Percentiles rank a stretch among this genome's conserved stretches.
phyloP scores from a whole-genome alignment of 2,329 filamentous ascomycete species.

The Clonostachys rosea region DNA sequence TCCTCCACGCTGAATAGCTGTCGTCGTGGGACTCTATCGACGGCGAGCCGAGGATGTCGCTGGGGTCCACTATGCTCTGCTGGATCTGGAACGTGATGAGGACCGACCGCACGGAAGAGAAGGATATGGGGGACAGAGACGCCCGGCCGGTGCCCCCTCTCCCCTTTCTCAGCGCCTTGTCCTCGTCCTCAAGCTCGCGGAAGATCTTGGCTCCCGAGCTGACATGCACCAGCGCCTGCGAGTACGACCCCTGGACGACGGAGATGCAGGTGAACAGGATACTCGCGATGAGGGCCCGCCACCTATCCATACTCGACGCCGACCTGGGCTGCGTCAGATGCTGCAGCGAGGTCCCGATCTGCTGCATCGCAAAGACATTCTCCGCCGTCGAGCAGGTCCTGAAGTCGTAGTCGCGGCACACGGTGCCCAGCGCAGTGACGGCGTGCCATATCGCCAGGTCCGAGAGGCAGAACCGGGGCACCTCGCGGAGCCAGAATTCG shows the following conservation, averaged over 20 bases:
- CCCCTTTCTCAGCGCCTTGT: too few species aligned
- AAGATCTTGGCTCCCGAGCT: constrained; percentile 4
- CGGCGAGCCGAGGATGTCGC: not conserved
- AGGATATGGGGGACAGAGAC: not conserved
- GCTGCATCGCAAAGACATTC: not conserved
- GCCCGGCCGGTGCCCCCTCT: too few species aligned
- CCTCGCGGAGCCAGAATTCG: constrained; percentile 28
- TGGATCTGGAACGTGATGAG: not conserved
- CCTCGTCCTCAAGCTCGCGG: too few species aligned
- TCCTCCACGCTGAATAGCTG: not conserved
- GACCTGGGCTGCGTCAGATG: not conserved
- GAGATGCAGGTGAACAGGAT: not conserved
- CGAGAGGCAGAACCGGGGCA: constrained; percentile 27
- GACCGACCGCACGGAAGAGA: not conserved
- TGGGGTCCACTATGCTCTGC: not conserved
- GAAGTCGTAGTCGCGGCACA: not conserved
- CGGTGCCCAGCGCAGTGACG: constrained; percentile 28
- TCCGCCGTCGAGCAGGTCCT: not conserved
- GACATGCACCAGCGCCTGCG: constrained; percentile 6
- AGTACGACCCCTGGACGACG: constrained; percentile 8
- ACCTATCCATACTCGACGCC: not conserved
- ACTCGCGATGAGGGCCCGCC: not conserved
- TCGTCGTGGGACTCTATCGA: too few species aligned
- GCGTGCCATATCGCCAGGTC: constrained; percentile 36
- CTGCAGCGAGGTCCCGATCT: not conserved